Conservation (phyloP, 331 rosid species). For the Stylosanthes scabra region DNA sequence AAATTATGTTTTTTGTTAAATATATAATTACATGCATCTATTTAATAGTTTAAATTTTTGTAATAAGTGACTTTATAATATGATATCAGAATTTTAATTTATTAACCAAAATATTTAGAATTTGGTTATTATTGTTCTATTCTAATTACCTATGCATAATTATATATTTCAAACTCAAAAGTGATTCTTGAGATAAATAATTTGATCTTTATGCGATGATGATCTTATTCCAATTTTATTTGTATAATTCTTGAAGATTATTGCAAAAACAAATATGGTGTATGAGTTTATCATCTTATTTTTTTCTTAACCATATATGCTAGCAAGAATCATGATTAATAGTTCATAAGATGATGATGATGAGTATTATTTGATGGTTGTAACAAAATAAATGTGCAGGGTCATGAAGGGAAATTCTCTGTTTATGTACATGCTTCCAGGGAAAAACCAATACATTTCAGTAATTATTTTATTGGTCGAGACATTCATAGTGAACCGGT, state of each 20-base stretch:
- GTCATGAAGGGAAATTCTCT: constrained; percentile 84
- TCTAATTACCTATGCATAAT: too few relatives aligned
- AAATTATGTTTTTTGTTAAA: too few relatives aligned
- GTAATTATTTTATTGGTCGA: constrained; percentile 69
- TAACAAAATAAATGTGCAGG: constrained; percentile 54
- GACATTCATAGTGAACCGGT: constrained; percentile 90
- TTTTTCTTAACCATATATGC: not conserved
- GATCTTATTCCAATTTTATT: not conserved
- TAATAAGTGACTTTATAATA: too few relatives aligned
- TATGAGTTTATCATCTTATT: not conserved
- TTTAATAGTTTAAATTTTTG: too few relatives aligned
- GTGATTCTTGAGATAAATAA: too few relatives aligned
- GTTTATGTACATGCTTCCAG: constrained; percentile 84
- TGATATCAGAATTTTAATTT: too few relatives aligned
- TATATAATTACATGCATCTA: too few relatives aligned
- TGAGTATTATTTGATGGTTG: constrained; percentile 3
- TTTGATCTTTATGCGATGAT: too few relatives aligned
- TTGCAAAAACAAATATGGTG: not conserved
- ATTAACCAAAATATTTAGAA: too few relatives aligned
- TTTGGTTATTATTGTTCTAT: too few relatives aligned
- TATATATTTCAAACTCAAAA: too few relatives aligned
- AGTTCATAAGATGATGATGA: not conserved
- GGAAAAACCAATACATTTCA: constrained; percentile 73
- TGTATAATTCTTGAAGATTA: not conserved
- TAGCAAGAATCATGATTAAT: not conserved